Conservation (phyloP, 75 land plant genomes). For the Azolla pinnata region DNA sequence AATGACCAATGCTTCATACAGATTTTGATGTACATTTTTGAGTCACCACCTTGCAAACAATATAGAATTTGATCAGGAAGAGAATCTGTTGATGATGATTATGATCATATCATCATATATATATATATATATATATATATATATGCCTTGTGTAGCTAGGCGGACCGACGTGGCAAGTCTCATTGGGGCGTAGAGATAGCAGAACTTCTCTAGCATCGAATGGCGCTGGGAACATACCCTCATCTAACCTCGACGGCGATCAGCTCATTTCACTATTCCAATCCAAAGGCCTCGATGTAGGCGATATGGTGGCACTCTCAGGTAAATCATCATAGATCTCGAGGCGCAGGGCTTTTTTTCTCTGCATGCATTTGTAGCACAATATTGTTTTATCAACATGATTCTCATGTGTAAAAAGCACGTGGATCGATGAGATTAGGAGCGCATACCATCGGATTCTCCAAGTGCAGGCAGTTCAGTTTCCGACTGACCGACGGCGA, state of each 20-base stretch:
- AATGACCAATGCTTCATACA: too few relatives aligned
- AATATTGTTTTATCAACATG: neutral
- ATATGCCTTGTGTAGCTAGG: too few relatives aligned
- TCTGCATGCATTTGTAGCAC: too few relatives aligned
- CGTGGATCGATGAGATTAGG: too few relatives aligned
- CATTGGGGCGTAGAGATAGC: constrained; percentile 9
- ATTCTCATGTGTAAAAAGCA: neutral
- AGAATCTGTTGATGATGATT: constrained; percentile 16
- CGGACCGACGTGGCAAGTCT: constrained; percentile 11
- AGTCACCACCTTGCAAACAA: constrained; percentile 14
- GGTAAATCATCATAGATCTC: too few relatives aligned
- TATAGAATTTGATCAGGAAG: constrained; percentile 23
- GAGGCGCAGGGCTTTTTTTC: too few relatives aligned
- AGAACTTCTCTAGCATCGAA: constrained; percentile 7
- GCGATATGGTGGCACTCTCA: constrained; percentile 10
- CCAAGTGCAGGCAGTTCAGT: constrained; percentile 53
- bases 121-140: too few relatives aligned
- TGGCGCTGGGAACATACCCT: neutral
- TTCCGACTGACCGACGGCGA: constrained; percentile 20
- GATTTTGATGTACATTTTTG: too few relatives aligned
- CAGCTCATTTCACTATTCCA: neutral
- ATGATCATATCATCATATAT: too few relatives aligned
- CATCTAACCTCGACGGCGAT: neutral
- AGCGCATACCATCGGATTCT: constrained; percentile 44
- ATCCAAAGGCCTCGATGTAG: neutral